phyloP scores from a whole-genome alignment of 2,329 filamentous ascomycete species.

The Colletotrichum gloeosporioides region DNA sequence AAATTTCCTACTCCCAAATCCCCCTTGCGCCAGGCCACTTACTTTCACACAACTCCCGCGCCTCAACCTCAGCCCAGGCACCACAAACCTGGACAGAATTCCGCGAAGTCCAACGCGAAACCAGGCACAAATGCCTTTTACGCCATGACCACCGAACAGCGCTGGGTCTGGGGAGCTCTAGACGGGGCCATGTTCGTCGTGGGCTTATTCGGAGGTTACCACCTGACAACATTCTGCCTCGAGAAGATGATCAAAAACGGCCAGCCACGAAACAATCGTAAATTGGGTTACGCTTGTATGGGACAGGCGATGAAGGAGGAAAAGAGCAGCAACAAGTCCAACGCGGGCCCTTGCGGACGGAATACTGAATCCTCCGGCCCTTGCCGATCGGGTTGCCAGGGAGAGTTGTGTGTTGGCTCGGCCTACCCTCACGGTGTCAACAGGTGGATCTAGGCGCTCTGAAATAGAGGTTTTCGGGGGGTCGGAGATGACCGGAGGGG shows the following conservation, averaged over 20 bases:
- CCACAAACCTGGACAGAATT: not conserved
- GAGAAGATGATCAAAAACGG: not conserved
- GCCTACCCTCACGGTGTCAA: not conserved
- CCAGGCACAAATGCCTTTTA: rapidly evolving
- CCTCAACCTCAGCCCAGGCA: not conserved
- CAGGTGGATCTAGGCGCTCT: not conserved
- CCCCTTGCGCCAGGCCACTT: rapidly evolving
- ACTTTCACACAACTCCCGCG: not conserved
- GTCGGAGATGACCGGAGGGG: rapidly evolving
- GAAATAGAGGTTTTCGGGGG: rapidly evolving
- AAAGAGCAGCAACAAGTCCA: rapidly evolving
- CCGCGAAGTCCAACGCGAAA: rapidly evolving
- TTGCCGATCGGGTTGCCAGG: not conserved
- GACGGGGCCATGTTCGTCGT: not conserved
- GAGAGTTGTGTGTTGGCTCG: not conserved
- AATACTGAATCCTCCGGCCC: not conserved
- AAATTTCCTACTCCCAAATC: rapidly evolving
- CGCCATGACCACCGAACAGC: not conserved
- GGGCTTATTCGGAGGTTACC: not conserved
- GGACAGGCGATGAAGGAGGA: not conserved
- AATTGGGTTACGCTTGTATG: not conserved
- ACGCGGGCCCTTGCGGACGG: not conserved
- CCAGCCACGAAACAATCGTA: not conserved
- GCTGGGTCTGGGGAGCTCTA: not conserved
- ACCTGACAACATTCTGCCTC: not conserved